These are phyloP conservation scores for Mayamaea pseudoterrestris DNA, from an alignment of 108 stramenopile species.

Conservation along the genomic window DNA sequence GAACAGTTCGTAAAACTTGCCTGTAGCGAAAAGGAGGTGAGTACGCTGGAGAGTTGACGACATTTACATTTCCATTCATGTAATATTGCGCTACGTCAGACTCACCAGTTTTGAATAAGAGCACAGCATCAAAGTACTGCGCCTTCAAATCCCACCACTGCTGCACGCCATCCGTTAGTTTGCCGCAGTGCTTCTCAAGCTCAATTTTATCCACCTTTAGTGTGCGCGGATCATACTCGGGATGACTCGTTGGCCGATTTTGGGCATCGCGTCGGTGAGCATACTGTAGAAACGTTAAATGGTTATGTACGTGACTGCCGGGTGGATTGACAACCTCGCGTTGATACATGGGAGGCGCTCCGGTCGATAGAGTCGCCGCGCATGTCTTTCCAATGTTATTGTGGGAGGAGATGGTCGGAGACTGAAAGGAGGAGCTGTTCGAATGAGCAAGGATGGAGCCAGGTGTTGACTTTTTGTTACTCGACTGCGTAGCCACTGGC, in stretches of 20 bases:
- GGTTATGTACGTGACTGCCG: conserved; percentile 88
- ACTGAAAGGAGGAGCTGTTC: not conserved
- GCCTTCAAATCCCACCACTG: conserved; percentile 99
- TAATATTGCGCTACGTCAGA: conserved; percentile 36
- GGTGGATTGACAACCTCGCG: conserved; percentile 44
- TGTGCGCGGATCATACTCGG: conserved; percentile 83
- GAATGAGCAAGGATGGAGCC: not conserved
- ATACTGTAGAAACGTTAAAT: conserved; percentile 61
- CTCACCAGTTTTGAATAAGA: conserved; percentile 98
- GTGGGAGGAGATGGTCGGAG: not conserved
- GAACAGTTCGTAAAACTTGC: conserved; percentile 91
- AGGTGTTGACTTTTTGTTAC: not conserved
- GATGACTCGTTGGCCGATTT: conserved; percentile 41
- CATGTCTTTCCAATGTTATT: not conserved
- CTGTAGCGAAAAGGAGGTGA: conserved; percentile 89
- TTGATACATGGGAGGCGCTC: conserved; percentile 7
- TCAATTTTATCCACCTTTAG: conserved; percentile 52
- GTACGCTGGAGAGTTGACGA: conserved; percentile 2
- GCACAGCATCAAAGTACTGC: conserved; percentile 89
- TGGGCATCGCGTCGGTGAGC: conserved; percentile 54
- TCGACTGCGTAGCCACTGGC: not conserved
- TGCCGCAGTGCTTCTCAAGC: conserved; percentile 14
- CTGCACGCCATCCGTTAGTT: conserved; percentile 74
- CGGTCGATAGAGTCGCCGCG: not conserved
- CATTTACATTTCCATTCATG: not conserved